Percentiles rank a stretch among this genome's conserved stretches.
Conservation (phyloP, 108 stramenopile species). For the Discostella pseudostelligera region DNA sequence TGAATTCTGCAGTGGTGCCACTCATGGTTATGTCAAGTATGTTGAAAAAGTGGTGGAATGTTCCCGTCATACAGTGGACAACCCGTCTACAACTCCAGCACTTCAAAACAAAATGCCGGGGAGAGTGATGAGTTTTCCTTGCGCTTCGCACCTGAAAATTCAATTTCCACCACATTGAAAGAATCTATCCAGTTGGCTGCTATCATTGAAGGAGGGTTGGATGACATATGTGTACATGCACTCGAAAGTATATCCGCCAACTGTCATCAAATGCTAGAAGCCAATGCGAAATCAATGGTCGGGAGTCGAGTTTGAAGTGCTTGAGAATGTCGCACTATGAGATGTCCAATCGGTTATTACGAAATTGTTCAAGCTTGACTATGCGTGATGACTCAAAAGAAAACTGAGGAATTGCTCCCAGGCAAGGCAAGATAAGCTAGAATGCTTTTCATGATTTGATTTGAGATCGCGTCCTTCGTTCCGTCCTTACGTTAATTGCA, state of each 20-base stretch:
- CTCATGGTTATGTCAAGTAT: constrained; percentile 17
- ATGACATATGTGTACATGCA: constrained; percentile 54
- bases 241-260: constrained; percentile 52
- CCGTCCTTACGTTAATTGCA: constrained; percentile 1
- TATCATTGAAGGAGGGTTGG: constrained; percentile 35
- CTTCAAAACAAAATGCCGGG: constrained; percentile 6
- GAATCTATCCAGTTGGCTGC: constrained; percentile 34
- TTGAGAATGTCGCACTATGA: constrained; percentile 45
- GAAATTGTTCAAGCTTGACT: constrained; percentile 70
- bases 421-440: constrained; percentile 49
- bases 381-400: constrained; percentile 55
- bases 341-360: constrained; percentile 59
- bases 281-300: background rate
- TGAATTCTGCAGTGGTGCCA: constrained; percentile 28
- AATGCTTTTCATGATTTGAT: background rate
- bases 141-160: background rate
- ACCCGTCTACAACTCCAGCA: constrained; percentile 1
- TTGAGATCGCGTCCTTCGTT: background rate
- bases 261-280: background rate
- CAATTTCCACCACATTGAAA: constrained; percentile 26
- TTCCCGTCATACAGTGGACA: background rate
- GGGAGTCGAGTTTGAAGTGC: constrained; percentile 11
- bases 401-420: constrained; percentile 42
- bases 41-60: constrained; percentile 5
- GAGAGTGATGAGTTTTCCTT: constrained; percentile 12